These are phyloP conservation scores for Ustilago cynodontis DNA, from an alignment of 1,284 basidiomycete genomes.

Conservation along the genomic window DNA sequence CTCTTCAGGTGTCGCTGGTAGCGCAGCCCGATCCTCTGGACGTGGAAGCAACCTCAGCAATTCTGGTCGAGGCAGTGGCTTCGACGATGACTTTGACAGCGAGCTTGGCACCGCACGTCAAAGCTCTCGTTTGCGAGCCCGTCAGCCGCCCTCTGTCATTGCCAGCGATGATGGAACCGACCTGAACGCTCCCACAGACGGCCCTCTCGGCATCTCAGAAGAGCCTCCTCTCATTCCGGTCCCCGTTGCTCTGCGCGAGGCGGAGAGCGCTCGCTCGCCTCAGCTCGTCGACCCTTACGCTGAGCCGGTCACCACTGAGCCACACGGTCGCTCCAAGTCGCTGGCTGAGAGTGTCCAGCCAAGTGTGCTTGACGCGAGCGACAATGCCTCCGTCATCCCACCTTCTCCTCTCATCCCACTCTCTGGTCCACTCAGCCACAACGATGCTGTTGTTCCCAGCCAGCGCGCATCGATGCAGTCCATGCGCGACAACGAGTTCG, in stretches of 20 bases:
- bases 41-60: conserved; percentile 31
- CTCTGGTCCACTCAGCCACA: conserved; percentile 55
- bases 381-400: conserved; percentile 34
- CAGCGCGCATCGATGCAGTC: conserved; percentile 49
- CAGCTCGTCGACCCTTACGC: conserved; percentile 44
- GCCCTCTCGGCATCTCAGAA: conserved; percentile 13
- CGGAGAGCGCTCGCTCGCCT: conserved; percentile 51
- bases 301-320: conserved; percentile 7
- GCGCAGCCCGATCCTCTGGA: conserved; percentile 19
- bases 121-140: conserved; percentile 17
- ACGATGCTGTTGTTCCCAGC: conserved; percentile 45
- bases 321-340: conserved; percentile 38
- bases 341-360: conserved; percentile 48
- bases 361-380: conserved; percentile 46
- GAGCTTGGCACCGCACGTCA: conserved; percentile 33
- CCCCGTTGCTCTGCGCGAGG: conserved; percentile 48
- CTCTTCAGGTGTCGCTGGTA: conserved; percentile 27
- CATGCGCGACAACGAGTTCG: conserved; percentile 43
- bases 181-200: background rate
- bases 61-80: conserved; percentile 32
- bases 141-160: conserved; percentile 32
- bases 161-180: conserved; percentile 35
- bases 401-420: conserved; percentile 50
- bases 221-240: conserved; percentile 26
- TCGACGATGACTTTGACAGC: conserved; percentile 45